A percentile compares a stretch with the other conserved stretches of the same genome.
These are phyloP conservation scores for Licmophora abbreviata DNA, from an alignment of 108 stramenopile species.

Conservation along the genomic window DNA sequence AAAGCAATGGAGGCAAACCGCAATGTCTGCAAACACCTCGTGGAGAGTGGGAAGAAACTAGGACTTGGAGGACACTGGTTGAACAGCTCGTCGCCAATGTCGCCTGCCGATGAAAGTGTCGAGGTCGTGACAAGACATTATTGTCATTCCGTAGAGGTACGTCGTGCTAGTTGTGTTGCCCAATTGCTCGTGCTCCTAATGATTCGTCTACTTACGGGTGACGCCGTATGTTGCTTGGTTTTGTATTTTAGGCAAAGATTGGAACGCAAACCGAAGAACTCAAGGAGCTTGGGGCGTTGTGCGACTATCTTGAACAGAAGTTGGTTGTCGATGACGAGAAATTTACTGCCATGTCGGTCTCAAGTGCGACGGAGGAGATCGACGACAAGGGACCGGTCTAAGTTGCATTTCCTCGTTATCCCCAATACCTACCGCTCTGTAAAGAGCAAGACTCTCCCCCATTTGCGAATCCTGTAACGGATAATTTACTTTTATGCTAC, in stretches of 20 bases:
- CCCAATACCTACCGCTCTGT: too few relatives aligned
- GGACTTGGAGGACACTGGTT: conserved; percentile 51
- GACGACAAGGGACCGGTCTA: too few relatives aligned
- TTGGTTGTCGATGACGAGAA: background rate
- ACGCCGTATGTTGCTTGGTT: background rate
- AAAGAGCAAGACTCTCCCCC: too few relatives aligned
- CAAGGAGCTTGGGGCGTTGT: conserved; percentile 55
- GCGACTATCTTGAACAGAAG: conserved; percentile 50
- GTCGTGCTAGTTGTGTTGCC: too few relatives aligned
- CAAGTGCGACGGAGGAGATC: too few relatives aligned
- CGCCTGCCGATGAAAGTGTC: conserved; percentile 24
- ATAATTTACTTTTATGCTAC: too few relatives aligned
- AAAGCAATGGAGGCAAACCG: conserved; percentile 20
- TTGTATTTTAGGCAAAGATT: conserved; percentile 25
- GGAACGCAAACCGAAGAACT: conserved; percentile 48
- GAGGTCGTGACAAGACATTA: conserved; percentile 65
- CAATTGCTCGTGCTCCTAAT: background rate
- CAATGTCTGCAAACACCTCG: conserved; percentile 32
- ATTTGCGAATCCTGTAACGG: too few relatives aligned
- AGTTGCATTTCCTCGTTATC: too few relatives aligned
- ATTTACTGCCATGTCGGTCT: too few relatives aligned
- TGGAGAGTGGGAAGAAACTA: conserved; percentile 57
- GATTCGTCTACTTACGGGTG: background rate
- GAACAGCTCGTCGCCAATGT: conserved; percentile 5
- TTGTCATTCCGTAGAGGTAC: conserved; percentile 58